Evolutionary conservation across 148 eudicot species (phyloP), one percentile per base, ranked within the genome.

Genomic region (Polygonum maritimum): DNA sequence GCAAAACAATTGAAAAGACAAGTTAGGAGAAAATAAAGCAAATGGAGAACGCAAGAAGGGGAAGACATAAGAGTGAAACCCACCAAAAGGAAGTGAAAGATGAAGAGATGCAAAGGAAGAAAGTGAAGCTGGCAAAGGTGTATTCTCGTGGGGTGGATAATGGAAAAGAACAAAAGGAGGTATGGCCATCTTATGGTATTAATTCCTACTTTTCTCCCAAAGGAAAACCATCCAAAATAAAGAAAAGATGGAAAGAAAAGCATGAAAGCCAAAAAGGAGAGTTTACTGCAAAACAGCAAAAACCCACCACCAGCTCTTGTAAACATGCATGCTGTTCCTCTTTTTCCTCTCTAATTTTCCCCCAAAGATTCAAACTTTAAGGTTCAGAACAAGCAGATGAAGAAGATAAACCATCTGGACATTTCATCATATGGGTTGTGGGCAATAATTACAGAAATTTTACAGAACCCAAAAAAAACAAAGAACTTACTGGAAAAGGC

Each of bases 121-220:
- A 75, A 75, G 69, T 55, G 45, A 57, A 57, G 69, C 35, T 31
- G 19, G 7, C 15, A 52, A 75, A 75, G 77, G 44, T 31, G 77
- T 54, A 75, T 52, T 75, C 77, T 75, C 77, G 77, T 75, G 77
- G 65, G 44, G 18, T 54, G 60, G 57, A n/a, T 54, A n/a, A 48
- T 15, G 11, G 33, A 51, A 74, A 52, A 54, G 60, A 54, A 54
- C 22, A 54, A 54, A 35, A 49, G 18, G 18, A 74, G 21, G 16
- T 9, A 44, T 44, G 47, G 47, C 47, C 47, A 44, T 44, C 47
- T 44, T 44, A 9, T 44, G 47, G 47, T 22, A 33, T 49, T 51
- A 26, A 10, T 7, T 22, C 48, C 36, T 57, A 60, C 76, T 48
- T 48, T 74, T 41, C 38, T 73, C 33, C 33, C 21, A 73, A 73